Evolutionary conservation across 495 filamentous ascomycete genomes (phyloP).

Genomic region (Aspergillus nidulans): DNA sequence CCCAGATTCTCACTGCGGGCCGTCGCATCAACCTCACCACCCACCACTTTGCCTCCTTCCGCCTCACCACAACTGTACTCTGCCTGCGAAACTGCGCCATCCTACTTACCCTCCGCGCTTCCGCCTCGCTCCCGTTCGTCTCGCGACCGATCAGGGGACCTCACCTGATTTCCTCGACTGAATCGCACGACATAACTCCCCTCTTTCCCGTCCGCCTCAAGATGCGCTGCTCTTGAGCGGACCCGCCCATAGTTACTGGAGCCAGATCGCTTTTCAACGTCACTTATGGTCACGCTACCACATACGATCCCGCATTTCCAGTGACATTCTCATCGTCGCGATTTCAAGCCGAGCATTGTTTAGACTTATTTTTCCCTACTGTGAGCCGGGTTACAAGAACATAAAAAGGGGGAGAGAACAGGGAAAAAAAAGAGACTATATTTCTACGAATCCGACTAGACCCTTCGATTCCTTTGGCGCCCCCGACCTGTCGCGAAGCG

Average conservation of each 20-base stretch:
- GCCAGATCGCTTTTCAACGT: conserved; percentile 33
- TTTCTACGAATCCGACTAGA: conserved; percentile 11
- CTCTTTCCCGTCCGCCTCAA: conserved; percentile 16
- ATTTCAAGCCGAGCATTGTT: conserved; percentile 11
- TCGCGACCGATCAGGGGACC: conserved; percentile 1
- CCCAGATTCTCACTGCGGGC: conserved; percentile 12
- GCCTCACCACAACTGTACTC: conserved; percentile 9
- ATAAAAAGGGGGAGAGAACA: conserved; percentile 13
- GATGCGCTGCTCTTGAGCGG: conserved; percentile 38
- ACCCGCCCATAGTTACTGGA: conserved; percentile 24
- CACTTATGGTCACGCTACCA: conserved; percentile 37
- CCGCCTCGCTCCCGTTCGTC: conserved; percentile 1
- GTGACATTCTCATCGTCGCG: conserved; percentile 14
- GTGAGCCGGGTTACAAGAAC: conserved; percentile 8
- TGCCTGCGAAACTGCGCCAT: conserved; percentile 13
- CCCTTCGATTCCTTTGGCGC: conserved; percentile 10
- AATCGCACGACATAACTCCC: conserved; percentile 6
- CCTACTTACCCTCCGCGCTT: conserved; percentile 3
- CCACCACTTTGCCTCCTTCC: conserved; percentile 15
- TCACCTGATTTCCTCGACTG: conserved; percentile 1
- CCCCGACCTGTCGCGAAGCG: conserved; percentile 16
- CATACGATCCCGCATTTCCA: conserved; percentile 24
- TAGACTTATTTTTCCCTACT: conserved; percentile 15
- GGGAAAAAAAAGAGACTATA: conserved; percentile 2
- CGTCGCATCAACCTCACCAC: conserved; percentile 8